Evolutionary conservation across 768 basidiomycete genomes (phyloP), one percentile per base, ranked within the genome.

Genomic region (Mycena kentingensis): DNA sequence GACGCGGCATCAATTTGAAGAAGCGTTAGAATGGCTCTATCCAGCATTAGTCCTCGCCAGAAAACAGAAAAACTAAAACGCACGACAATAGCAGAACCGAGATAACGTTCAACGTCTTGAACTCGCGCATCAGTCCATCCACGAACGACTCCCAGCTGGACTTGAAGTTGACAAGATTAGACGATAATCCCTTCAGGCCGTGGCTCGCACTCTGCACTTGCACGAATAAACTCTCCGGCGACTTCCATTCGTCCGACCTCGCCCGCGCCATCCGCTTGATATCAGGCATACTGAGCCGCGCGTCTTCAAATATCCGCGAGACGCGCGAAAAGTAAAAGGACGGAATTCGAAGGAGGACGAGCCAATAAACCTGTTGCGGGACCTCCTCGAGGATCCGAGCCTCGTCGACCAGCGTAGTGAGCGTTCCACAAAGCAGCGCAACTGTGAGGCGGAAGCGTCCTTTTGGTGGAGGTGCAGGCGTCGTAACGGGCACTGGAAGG

Each of bases 61-160:
- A 44, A 10, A 35, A 28, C n/a, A 26, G 11, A 16, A 24, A 18
- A 8, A 5, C n/a, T 21, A 11, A 4, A 8, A 53, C 58, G 6
- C 24, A 57, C 60, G 55, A 58, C 22, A 63, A 12, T 10, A 63
- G 18, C 42, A 84, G 60, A 4, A 77, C 82, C n/a, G 78, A 80
- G 16, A 84, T 73, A 21, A 82, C 67, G 51, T 82, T 82, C 22
- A 51, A 32, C 5, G 82, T 83, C 67, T 82, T 81, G 80, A 80
- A 83, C 56, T 82, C 81, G 7, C 78, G 71, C 55, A 81, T 54
- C 21, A 82, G 64, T 1, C 77, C 73, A 38, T 81, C 80, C 11
- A 84, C 70, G 54, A 84, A 82, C 1, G 54, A 59, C 65, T 84
- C 82, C 82, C 83, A 84, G 1, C 74, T 76, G 11, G 67, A 61